Evolutionary conservation across 192 early-diverging fungal genomes (phyloP).

Genomic region (Fimicolochytrium jonesii): DNA sequence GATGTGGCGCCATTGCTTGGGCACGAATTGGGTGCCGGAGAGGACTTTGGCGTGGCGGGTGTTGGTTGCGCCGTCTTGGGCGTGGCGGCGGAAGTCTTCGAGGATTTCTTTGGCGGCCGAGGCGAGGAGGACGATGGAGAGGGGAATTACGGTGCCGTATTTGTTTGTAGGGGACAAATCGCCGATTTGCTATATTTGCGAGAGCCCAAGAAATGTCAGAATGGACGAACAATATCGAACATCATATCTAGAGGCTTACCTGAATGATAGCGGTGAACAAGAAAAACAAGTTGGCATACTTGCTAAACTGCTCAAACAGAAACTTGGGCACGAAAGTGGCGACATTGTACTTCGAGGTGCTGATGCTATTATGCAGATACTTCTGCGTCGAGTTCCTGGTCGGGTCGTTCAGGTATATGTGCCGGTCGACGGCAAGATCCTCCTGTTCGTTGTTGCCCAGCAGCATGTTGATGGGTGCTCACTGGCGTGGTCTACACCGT

Average conservation of each 20-base stretch:
- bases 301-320: conserved; percentile 94
- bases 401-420: conserved; percentile 85
- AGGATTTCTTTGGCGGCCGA: conserved; percentile 92
- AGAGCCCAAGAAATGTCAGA: too few species aligned
- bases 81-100: conserved; percentile 67
- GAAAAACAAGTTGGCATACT: conserved; percentile 99
- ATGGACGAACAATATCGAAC: too few species aligned
- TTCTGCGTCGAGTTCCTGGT: conserved; percentile 71
- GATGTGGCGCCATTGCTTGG: conserved; percentile 73
- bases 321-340: conserved; percentile 94
- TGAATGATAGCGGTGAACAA: conserved; percentile 95
- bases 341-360: conserved; percentile 93
- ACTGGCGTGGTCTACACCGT: too few species aligned
- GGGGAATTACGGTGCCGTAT: conserved; percentile 79
- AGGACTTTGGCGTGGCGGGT: conserved; percentile 39
- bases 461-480: conserved; percentile 4
- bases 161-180: conserved; percentile 90
- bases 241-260: conserved; percentile 41
- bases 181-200: conserved; percentile 90
- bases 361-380: conserved; percentile 89
- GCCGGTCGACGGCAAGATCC: conserved; percentile 54
- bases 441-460: conserved; percentile 22
- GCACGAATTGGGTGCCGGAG: conserved; percentile 57
- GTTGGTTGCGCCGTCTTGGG: conserved; percentile 45
- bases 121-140: conserved; percentile 79